These are phyloP conservation scores for Fusarium falciforme DNA, from an alignment of 2,329 filamentous ascomycete species.

Conservation along the genomic window DNA sequence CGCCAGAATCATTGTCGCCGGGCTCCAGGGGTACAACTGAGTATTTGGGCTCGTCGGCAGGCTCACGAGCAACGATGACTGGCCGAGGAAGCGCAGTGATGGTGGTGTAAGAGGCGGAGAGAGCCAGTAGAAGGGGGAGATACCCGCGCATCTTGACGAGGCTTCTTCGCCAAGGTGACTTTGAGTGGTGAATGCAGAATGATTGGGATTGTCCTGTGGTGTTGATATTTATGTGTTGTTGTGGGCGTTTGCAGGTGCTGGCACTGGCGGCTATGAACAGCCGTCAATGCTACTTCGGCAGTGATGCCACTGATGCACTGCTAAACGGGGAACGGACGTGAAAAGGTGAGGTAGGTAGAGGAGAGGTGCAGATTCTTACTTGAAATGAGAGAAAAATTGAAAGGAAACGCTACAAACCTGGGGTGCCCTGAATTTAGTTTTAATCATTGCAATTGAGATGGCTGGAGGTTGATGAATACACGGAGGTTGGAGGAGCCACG, in stretches of 20 bases:
- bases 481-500: constrained; percentile 41
- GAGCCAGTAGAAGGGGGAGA: constrained; percentile 45
- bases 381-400: constrained; percentile 17
- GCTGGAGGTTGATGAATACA: constrained; percentile 38
- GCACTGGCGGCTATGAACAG: constrained; percentile 33
- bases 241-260: constrained; percentile 13
- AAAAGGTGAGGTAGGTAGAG: not conserved
- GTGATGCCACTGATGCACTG: constrained; percentile 22
- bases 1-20: constrained; percentile 37
- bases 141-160: constrained; percentile 47
- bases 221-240: not conserved
- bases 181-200: not conserved
- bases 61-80: constrained; percentile 38
- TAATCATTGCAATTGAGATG: constrained; percentile 43
- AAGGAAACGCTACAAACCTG: constrained; percentile 11
- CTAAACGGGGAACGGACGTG: not conserved
- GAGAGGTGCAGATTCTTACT: constrained; percentile 23
- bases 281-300: not conserved
- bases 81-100: constrained; percentile 46
- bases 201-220: not conserved
- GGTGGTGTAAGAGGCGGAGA: constrained; percentile 44
- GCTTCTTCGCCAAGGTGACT: constrained; percentile 19
- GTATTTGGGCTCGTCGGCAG: constrained; percentile 48
- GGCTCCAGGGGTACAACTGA: constrained; percentile 55
- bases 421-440: constrained; percentile 32